Base-by-base conservation (phyloP, 129 eudicot species). In the Calendula officinalis region DNA sequence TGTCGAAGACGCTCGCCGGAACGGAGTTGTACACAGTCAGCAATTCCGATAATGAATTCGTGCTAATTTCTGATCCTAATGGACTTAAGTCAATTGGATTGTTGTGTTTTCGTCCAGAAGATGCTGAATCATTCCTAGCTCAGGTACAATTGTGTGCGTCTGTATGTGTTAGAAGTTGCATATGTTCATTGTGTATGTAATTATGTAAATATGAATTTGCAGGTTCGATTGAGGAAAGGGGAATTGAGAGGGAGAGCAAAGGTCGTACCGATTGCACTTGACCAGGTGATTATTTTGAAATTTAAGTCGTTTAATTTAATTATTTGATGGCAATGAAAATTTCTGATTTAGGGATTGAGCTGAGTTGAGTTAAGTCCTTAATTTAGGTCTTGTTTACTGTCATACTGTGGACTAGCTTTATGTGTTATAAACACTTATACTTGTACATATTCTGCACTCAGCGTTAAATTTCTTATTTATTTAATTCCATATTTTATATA, bases 241-340 rank as follows among this genome's bases (percentile, higher is more conserved):
- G 94, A 83, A 43, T 22, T 91, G 55, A 77, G 75, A 78, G 85
- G 88, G 38, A 77, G 78, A 3, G 83, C 95, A 1, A 91, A 77
- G 70, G 94, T 91, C 63, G 96, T 91, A 22, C 98, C 98, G 0
- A 88, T 91, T 69, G 77, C 90, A 5, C 96, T 91, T 69, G 98
- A 91, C 38, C 98, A 91, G 95, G 98, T 88, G 56, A 78, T 60
- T 46, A 10, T 36, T 52, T 56, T 45, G 8, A 3, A 32, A 42
- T 44, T 33, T 50, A 32, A 58, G 50, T 46, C 15, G 27, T 34
- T 36, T 5, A n/a, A 60, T 33, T 71, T 22, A 22, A 22, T 22
- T 22, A 2, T 10, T 10, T 43, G 48, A 8, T 43, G 48, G 33
- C 56, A 22, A 45, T 63, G 42, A 33, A 33, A 15, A 30, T 44